phyloP scores from a whole-genome alignment of 805 yeast genomes.

The Komagataella mondaviorum region DNA sequence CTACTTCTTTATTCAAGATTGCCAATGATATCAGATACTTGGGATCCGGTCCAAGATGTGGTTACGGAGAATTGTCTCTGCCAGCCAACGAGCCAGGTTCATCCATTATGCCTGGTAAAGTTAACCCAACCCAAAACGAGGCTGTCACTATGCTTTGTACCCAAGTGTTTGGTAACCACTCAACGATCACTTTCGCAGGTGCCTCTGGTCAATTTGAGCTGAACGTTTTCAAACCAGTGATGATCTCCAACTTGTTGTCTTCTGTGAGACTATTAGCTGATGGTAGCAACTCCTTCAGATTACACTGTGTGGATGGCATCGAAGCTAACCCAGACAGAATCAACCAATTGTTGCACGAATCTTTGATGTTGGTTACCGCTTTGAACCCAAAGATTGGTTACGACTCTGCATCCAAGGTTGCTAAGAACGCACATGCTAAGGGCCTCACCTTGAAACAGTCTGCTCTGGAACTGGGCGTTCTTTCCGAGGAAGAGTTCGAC shows the following conservation, averaged over 20 bases:
- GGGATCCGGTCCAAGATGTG: conserved; percentile 99
- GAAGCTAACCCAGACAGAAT: conserved; percentile 81
- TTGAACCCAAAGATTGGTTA: conserved; percentile 98
- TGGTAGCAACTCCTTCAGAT: conserved; percentile 80
- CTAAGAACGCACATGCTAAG: conserved; percentile 97
- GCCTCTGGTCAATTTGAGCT: conserved; percentile 98
- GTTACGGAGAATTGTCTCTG: conserved; percentile 87
- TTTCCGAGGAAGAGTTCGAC: conserved; percentile 79
- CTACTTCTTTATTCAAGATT: conserved; percentile 86
- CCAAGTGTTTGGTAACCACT: conserved; percentile 95
- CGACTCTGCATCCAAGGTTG: conserved; percentile 94
- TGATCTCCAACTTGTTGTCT: conserved; percentile 81
- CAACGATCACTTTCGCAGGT: conserved; percentile 93
- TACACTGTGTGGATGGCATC: conserved; percentile 92
- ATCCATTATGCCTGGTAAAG: conserved; percentile 99
- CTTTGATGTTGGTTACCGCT: conserved; percentile 96
- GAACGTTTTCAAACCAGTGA: conserved; percentile 94
- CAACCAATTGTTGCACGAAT: conserved; percentile 78
- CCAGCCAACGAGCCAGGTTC: conserved; percentile 99
- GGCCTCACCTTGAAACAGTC: conserved; percentile 92
- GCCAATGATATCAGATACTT: conserved; percentile 97
- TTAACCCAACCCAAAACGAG: conserved; percentile 98
- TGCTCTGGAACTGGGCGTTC: conserved; percentile 81
- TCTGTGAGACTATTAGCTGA: conserved; percentile 85
- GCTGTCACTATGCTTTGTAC: conserved; percentile 97